These are phyloP conservation scores for Aurantiochytrium sp. DNA, from an alignment of 108 stramenopile genomes.

Conservation along the genomic window DNA sequence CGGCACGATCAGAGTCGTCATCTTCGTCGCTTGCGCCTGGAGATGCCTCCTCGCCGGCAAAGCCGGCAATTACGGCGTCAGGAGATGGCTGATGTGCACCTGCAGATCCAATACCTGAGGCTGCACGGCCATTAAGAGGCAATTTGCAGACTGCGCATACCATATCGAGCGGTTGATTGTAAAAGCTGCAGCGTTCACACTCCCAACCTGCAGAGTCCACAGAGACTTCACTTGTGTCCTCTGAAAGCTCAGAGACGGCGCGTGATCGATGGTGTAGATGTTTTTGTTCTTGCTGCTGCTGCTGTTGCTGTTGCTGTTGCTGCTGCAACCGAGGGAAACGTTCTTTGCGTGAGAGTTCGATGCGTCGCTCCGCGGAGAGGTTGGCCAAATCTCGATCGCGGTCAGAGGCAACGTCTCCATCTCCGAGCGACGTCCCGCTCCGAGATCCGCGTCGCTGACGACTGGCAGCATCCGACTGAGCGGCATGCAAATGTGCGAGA, in stretches of 20 bases:
- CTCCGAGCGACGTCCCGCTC: too few species aligned
- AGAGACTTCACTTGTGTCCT: background rate
- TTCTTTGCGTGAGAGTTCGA: background rate
- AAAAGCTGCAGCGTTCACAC: background rate
- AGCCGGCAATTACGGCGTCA: background rate
- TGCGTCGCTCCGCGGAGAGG: background rate
- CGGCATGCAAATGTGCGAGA: background rate
- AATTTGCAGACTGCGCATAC: background rate
- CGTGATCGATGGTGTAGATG: background rate
- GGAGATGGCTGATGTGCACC: background rate
- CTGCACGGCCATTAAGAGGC: background rate
- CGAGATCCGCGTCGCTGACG: too few species aligned
- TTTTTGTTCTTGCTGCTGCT: too few species aligned
- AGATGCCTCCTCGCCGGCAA: background rate
- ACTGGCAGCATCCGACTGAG: background rate
- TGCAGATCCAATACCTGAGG: too few species aligned
- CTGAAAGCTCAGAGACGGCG: background rate
- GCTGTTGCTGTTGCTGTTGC: too few species aligned
- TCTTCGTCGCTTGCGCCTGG: background rate
- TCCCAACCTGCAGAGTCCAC: background rate
- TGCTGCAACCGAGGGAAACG: background rate
- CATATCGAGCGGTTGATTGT: background rate
- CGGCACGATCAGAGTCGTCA: background rate
- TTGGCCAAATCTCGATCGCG: background rate
- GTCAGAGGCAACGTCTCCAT: background rate